phyloP scores from a whole-genome alignment of 2,329 filamentous ascomycete genomes.

The Anisogramma anomala region DNA sequence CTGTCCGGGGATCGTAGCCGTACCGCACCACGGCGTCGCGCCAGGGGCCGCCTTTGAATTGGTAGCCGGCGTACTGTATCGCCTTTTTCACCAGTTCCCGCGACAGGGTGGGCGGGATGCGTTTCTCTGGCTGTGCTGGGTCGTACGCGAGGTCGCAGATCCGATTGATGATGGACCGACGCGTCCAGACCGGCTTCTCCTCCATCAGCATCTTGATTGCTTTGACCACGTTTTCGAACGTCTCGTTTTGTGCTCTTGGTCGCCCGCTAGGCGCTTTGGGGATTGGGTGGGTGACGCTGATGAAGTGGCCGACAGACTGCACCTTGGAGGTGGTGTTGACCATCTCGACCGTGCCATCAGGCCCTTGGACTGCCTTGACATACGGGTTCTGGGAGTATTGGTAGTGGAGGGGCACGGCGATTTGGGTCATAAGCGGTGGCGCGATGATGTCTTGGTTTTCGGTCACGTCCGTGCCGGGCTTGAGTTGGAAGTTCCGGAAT shows the following conservation, averaged over 20 bases:
- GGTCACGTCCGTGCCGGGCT: conserved; percentile 47
- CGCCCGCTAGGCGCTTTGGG: conserved; percentile 49
- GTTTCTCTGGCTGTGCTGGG: conserved; percentile 27
- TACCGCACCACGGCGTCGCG: conserved; percentile 76
- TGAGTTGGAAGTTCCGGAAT: conserved; percentile 52
- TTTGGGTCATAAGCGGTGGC: conserved; percentile 66
- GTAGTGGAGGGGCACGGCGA: conserved; percentile 63
- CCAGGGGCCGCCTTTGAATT: conserved; percentile 88
- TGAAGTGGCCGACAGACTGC: conserved; percentile 46
- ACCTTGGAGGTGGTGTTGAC: conserved; percentile 47
- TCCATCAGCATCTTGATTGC: conserved; percentile 56
- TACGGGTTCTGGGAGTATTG: conserved; percentile 79
- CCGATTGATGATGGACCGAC: conserved; percentile 67
- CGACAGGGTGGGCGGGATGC: conserved; percentile 18
- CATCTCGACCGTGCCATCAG: conserved; percentile 37
- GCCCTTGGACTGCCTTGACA: conserved; percentile 51
- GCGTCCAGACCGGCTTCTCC: conserved; percentile 73
- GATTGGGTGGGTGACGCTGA: conserved; percentile 49
- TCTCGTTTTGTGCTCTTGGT: conserved; percentile 46
- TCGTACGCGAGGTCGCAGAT: conserved; percentile 28
- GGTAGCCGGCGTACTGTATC: conserved; percentile 77
- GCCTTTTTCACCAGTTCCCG: conserved; percentile 58
- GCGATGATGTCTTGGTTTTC: conserved; percentile 62
- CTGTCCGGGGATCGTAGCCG: conserved; percentile 71
- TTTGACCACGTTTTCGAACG: conserved; percentile 52